Evolutionary conservation across 1,284 basidiomycete genomes (phyloP).

Genomic region (Coniferiporia weirii): DNA sequence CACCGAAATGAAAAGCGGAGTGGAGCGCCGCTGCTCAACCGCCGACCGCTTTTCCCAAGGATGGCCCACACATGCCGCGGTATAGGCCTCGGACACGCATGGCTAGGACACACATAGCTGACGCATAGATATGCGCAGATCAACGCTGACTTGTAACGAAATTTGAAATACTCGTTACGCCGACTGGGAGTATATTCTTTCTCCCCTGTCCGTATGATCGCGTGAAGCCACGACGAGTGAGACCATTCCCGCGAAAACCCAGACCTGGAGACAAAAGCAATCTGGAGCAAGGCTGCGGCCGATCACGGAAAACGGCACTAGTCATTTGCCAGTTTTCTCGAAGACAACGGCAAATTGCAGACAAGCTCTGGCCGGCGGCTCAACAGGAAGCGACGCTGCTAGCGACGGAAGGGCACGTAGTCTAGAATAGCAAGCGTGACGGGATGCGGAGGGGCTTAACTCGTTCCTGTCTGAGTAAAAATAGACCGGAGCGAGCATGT

Average conservation of each 20-base stretch:
- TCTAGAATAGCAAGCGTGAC: background rate
- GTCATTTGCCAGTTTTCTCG: too few relatives aligned
- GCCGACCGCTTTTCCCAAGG: background rate
- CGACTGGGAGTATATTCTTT: too few relatives aligned
- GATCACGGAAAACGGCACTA: too few relatives aligned
- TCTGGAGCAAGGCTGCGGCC: too few relatives aligned
- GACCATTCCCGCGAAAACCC: too few relatives aligned
- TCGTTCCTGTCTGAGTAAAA: background rate
- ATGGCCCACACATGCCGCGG: background rate
- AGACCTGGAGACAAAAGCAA: too few relatives aligned
- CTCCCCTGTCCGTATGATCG: background rate
- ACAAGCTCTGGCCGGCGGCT: background rate
- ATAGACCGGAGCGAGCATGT: background rate
- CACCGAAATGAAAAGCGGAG: background rate
- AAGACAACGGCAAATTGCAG: too few relatives aligned
- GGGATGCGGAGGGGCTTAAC: background rate
- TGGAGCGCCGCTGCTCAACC: background rate
- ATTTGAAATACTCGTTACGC: background rate
- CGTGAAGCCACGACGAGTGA: background rate
- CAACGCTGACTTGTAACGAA: background rate
- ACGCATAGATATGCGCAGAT: background rate
- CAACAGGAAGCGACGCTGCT: background rate
- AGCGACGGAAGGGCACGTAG: background rate
- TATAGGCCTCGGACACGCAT: background rate
- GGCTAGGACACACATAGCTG: background rate